A percentile compares a stretch with the other conserved stretches of the same genome.
These are phyloP conservation scores for Ichthyophthirius multifiliis DNA, from an alignment of 169 alveolate species.

Conservation along the genomic window DNA sequence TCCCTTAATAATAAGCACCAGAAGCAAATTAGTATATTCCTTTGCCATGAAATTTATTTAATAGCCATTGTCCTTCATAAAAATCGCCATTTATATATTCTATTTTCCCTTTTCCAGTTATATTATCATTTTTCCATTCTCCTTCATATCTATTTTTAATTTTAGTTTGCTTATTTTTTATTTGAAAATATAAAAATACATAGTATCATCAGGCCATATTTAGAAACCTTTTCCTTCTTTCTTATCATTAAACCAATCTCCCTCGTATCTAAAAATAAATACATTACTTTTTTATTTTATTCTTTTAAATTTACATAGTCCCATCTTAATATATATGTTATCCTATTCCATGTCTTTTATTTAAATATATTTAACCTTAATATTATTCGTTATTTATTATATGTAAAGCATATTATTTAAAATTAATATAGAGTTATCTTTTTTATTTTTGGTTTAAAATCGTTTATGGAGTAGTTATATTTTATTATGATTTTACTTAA, in stretches of 20 bases:
- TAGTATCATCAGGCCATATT: slow-evolving; percentile 9
- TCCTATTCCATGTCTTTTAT: background rate
- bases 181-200: background rate
- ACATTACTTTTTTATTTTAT: background rate
- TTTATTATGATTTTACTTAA: too few relatives aligned
- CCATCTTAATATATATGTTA: background rate
- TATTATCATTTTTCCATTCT: background rate
- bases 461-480: too few relatives aligned
- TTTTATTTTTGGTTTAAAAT: too few relatives aligned
- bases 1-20: slow-evolving; percentile 48
- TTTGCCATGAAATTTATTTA: slow-evolving; percentile 52
- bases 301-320: background rate
- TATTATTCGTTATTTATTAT: too few relatives aligned
- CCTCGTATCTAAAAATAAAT: background rate
- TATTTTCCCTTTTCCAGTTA: background rate
- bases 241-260: background rate
- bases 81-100: slow-evolving; percentile 15
- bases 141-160: background rate
- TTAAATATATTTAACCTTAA: background rate
- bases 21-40: slow-evolving; percentile 39
- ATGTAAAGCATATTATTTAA: too few relatives aligned
- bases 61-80: slow-evolving; percentile 45
- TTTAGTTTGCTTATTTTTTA: background rate
- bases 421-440: too few relatives aligned
- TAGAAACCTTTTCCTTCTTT: background rate